Percentiles rank a stretch among this genome's conserved stretches.
Evolutionary conservation across 2,329 filamentous ascomycete species (phyloP).

Genomic region (Didymella pomorum): DNA sequence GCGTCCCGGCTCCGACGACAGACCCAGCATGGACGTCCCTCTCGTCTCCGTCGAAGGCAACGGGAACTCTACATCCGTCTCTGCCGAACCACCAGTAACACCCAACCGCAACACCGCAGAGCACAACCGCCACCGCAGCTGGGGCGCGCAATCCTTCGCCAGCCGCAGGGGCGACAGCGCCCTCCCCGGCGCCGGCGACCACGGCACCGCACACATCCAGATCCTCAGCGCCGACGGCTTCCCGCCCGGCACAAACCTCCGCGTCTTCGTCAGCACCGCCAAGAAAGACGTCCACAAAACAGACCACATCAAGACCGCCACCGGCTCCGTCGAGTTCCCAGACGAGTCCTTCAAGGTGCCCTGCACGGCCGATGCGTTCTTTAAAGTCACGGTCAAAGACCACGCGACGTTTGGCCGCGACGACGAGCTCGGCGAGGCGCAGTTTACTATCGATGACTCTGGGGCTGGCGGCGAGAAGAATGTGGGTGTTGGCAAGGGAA

Average conservation of each 20-base stretch:
- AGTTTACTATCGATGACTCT: constrained; percentile 92
- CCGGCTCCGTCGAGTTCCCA: constrained; percentile 64
- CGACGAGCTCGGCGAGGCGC: constrained; percentile 80
- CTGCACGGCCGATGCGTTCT: constrained; percentile 83
- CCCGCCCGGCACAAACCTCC: constrained; percentile 78
- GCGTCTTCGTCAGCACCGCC: constrained; percentile 74
- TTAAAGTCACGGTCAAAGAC: constrained; percentile 85
- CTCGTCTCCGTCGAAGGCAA: constrained; percentile 43
- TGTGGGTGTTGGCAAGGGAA: constrained; percentile 75
- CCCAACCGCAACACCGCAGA: constrained; percentile 42
- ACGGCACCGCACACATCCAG: constrained; percentile 80
- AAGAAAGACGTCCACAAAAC: constrained; percentile 87
- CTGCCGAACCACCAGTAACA: constrained; percentile 23
- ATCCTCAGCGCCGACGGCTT: constrained; percentile 81
- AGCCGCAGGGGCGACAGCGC: constrained; percentile 42
- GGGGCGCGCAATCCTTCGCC: constrained; percentile 53
- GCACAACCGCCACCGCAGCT: constrained; percentile 48
- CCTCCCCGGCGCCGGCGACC: constrained; percentile 62
- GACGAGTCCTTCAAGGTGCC: constrained; percentile 78
- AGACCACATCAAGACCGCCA: constrained; percentile 80
- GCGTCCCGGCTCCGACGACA: constrained; percentile 55
- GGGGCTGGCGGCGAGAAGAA: constrained; percentile 73
- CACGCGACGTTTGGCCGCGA: constrained; percentile 86
- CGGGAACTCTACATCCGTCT: constrained; percentile 22
- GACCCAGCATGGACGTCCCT: constrained; percentile 41